Evolutionary conservation across 179 eudicot species (phyloP), one percentile per base, ranked within the genome.

Genomic region (Beta macrorhiza): DNA sequence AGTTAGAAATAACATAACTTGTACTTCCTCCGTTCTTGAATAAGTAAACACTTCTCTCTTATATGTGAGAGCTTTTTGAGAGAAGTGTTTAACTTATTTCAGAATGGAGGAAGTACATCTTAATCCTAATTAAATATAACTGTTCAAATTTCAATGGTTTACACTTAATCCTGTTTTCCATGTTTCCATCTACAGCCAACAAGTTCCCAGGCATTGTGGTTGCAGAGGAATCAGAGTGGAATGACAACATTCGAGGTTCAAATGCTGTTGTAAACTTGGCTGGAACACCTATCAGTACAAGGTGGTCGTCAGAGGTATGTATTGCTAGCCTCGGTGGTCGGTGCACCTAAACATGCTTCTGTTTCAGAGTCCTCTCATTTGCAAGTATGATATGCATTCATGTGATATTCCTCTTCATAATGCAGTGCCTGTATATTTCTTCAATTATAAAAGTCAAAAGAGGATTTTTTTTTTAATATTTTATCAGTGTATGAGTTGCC

Each of bases 251-350:
- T 84, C 80, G 83, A 81, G 97, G 97, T 82, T 96, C 98, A 82
- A 91, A 85, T 84, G 97, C 97, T 76, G 97, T 96, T 73, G 97
- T 96, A 67, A 96, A 96, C 83, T 78, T 96, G 83, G 99, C 99
- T 62, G 99, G 99, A 85, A 56, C 89, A 90, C 97, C 99, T 53
- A 91, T 96, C 74, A 96, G 98, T 82, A 96, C 98, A 68, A 94
- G 98, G 89, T 96, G 99, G 99, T 94, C 99, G 65, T 90, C 93
- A 42, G 93, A 96, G 96, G 99, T 96, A 84, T 55, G 51, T 79
- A 16, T 70, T 77, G 63, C 70, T 45, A 61, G 58, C 19, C 59
- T 62, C 17, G 22, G 37, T 19, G 44, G 52, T 62, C 17, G 22
- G 37, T 19, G 44, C 42, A 76, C 32, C 25, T 37, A 2, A 32